Percentiles rank a stretch among this genome's conserved stretches.
These are phyloP conservation scores for Lizonia empirigonia DNA, from an alignment of 2,329 filamentous ascomycete genomes.

Conservation along the genomic window DNA sequence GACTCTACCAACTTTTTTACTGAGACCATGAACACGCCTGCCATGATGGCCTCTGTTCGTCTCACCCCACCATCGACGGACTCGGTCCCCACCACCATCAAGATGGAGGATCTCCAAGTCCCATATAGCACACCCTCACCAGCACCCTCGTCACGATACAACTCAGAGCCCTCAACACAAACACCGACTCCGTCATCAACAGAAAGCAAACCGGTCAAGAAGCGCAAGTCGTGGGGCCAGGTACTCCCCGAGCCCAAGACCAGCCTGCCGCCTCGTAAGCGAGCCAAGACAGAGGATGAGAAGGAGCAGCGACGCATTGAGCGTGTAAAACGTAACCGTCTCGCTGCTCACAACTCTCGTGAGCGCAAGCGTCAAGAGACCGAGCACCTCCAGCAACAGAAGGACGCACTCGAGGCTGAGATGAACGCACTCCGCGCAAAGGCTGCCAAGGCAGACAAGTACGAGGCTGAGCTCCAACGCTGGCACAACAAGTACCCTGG, in stretches of 20 bases:
- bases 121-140: conserved; percentile 32
- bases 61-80: conserved; percentile 33
- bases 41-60: conserved; percentile 32
- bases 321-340: conserved; percentile 93
- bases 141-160: conserved; percentile 23
- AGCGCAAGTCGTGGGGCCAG: conserved; percentile 98
- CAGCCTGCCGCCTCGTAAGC: conserved; percentile 91
- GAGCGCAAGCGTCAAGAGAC: conserved; percentile 92
- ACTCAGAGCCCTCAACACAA: conserved; percentile 24
- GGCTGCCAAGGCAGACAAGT: conserved; percentile 56
- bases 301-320: conserved; percentile 98
- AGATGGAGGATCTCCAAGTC: conserved; percentile 50
- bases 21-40: conserved; percentile 32
- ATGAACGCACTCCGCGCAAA: conserved; percentile 61
- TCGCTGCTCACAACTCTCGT: conserved; percentile 93
- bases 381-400: conserved; percentile 75
- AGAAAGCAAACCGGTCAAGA: conserved; percentile 72
- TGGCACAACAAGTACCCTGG: conserved; percentile 44
- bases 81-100: conserved; percentile 45
- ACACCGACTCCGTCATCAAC: conserved; percentile 30
- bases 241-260: conserved; percentile 96
- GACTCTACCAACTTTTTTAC: conserved; percentile 29
- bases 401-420: conserved; percentile 67
- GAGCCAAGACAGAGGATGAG: conserved; percentile 97
- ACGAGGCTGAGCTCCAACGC: conserved; percentile 55